Conservation (phyloP, 1,284 basidiomycete genomes). For the Pterula multifida region DNA sequence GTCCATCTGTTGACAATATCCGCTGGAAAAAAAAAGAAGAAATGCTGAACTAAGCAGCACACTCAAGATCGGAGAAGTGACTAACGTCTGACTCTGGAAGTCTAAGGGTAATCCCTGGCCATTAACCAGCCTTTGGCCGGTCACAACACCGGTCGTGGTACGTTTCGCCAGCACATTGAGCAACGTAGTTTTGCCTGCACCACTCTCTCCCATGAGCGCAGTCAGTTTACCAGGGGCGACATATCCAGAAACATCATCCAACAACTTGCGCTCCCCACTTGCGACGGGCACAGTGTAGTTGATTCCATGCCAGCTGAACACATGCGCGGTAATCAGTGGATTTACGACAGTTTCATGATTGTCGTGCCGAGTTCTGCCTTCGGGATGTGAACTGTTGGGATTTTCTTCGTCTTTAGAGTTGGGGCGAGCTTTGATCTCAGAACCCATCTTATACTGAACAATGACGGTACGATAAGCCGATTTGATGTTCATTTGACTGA, state of each 20-base stretch:
- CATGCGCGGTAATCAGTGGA: slow-evolving; percentile 21
- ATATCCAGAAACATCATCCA: slow-evolving; percentile 76
- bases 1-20: slow-evolving; percentile 77
- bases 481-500: slow-evolving; percentile 34
- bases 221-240: slow-evolving; percentile 75
- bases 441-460: slow-evolving; percentile 28
- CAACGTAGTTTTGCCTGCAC: slow-evolving; percentile 69
- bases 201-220: slow-evolving; percentile 72
- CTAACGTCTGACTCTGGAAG: slow-evolving; percentile 61
- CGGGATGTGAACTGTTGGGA: slow-evolving; percentile 5
- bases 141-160: slow-evolving; percentile 69
- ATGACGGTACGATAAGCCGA: slow-evolving; percentile 20
- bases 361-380: slow-evolving; percentile 5
- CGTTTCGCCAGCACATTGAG: slow-evolving; percentile 79
- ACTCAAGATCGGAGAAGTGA: slow-evolving; percentile 23
- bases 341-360: slow-evolving; percentile 11
- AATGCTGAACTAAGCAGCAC: slow-evolving; percentile 13
- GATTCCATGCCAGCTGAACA: slow-evolving; percentile 56
- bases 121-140: slow-evolving; percentile 70
- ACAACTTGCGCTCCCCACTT: slow-evolving; percentile 44
- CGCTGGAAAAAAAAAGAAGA: slow-evolving; percentile 19
- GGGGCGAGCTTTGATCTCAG: slow-evolving; percentile 6
- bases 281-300: slow-evolving; percentile 51
- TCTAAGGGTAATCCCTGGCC: slow-evolving; percentile 59
- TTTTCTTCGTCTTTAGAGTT: slow-evolving; percentile 18